Evolutionary conservation across 768 basidiomycete genomes (phyloP).

Genomic region (Macrolepiota albuminosa): DNA sequence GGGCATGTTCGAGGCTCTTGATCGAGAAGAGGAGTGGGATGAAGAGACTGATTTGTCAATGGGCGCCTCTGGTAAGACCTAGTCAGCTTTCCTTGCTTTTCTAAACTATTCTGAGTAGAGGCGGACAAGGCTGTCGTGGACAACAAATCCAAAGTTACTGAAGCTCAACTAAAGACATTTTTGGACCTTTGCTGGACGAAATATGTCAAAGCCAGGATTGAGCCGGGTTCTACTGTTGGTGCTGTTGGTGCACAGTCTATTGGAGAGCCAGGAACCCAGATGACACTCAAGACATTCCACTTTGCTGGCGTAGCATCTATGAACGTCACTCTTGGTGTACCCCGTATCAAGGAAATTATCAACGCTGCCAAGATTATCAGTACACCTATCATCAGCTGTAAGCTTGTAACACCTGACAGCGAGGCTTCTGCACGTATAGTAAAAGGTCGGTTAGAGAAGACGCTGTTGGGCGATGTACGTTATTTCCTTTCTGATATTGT

Average conservation of each 20-base stretch:
- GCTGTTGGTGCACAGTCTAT: constrained; percentile 99
- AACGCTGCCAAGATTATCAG: constrained; percentile 97
- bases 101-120: constrained; percentile 28
- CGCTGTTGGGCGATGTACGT: constrained; percentile 85
- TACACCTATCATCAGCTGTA: constrained; percentile 98
- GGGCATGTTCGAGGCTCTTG: constrained; percentile 82
- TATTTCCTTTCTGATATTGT: background rate
- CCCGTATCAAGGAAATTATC: constrained; percentile 99
- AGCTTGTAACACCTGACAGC: constrained; percentile 76
- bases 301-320: constrained; percentile 99
- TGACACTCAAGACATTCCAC: constrained; percentile 99
- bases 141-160: constrained; percentile 87
- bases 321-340: constrained; percentile 99
- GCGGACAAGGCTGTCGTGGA: constrained; percentile 75
- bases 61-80: constrained; percentile 61
- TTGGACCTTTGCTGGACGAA: constrained; percentile 85
- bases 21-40: constrained; percentile 73
- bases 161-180: constrained; percentile 73
- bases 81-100: background rate
- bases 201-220: constrained; percentile 94
- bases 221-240: constrained; percentile 97
- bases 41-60: constrained; percentile 70
- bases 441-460: constrained; percentile 94
- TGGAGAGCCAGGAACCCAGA: constrained; percentile 98
- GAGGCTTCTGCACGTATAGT: constrained; percentile 98